A percentile compares a stretch with the other conserved stretches of the same genome.
These are phyloP conservation scores for Halenospora varia DNA, from an alignment of 495 filamentous ascomycete species.

Conservation along the genomic window DNA sequence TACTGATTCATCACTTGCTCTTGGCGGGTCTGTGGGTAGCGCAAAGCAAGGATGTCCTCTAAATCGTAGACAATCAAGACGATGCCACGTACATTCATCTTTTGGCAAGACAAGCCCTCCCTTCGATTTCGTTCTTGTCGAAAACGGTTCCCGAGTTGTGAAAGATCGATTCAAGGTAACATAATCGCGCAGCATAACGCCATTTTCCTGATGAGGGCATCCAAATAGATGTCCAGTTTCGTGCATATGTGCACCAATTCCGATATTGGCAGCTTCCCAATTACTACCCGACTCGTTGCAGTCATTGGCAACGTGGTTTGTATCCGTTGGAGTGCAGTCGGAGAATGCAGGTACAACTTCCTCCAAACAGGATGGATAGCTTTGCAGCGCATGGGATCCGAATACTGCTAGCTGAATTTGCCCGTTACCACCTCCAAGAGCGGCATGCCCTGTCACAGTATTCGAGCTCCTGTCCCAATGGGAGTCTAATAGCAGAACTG, in stretches of 20 bases:
- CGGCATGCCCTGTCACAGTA: conserved; percentile 75
- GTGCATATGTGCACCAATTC: conserved; percentile 88
- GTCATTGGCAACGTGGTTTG: conserved; percentile 75
- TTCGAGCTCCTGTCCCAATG: conserved; percentile 76
- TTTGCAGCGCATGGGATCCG: conserved; percentile 84
- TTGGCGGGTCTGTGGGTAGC: conserved; percentile 68
- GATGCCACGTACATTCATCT: conserved; percentile 86
- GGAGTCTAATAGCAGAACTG: conserved; percentile 75
- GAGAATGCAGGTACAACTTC: conserved; percentile 82
- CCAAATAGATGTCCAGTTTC: conserved; percentile 85
- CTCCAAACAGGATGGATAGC: conserved; percentile 78
- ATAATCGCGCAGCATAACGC: conserved; percentile 87
- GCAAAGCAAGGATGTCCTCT: conserved; percentile 88
- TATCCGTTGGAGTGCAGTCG: conserved; percentile 86
- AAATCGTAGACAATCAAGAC: conserved; percentile 82
- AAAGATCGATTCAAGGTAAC: conserved; percentile 80
- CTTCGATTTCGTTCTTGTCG: conserved; percentile 75
- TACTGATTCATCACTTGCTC: conserved; percentile 68
- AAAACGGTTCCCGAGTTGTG: conserved; percentile 70
- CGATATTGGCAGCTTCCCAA: conserved; percentile 88
- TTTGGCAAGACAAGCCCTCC: conserved; percentile 68
- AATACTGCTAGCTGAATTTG: conserved; percentile 82
- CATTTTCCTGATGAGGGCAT: conserved; percentile 80
- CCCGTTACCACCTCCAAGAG: conserved; percentile 60
- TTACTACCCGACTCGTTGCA: conserved; percentile 78